phyloP scores from a whole-genome alignment of 1,139 yeast genomes.

The Pneumocystis sp. region DNA sequence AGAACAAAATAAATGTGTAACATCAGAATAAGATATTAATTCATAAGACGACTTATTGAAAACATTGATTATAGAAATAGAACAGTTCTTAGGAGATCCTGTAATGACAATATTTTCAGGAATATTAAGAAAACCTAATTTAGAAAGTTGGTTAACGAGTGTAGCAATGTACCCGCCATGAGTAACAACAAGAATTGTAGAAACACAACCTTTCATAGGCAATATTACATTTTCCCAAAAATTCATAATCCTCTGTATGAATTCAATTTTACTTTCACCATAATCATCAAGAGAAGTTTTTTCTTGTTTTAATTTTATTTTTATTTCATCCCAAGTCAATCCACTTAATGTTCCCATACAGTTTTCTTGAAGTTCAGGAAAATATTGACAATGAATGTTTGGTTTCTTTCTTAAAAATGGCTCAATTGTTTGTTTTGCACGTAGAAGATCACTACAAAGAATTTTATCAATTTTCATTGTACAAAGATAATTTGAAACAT shows the following conservation, averaged over 20 bases:
- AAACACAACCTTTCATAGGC: background rate
- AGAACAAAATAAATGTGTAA: background rate
- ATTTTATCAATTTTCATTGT: background rate
- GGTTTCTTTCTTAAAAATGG: background rate
- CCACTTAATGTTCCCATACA: background rate
- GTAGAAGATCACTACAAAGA: background rate
- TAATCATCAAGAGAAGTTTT: background rate
- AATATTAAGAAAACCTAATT: background rate
- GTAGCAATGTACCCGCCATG: background rate
- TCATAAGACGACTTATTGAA: background rate
- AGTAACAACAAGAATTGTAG: background rate
- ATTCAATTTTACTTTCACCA: background rate
- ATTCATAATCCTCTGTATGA: background rate
- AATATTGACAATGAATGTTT: background rate
- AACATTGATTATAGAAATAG: background rate
- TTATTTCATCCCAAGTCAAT: background rate
- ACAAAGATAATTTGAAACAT: background rate
- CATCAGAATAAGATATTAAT: background rate
- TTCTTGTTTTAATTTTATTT: background rate
- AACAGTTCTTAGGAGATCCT: background rate
- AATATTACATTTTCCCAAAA: background rate
- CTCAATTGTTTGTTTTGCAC: background rate
- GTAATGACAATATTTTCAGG: background rate
- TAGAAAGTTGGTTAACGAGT: background rate
- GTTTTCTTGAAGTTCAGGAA: background rate